These are phyloP conservation scores for Neofusicoccum sp. DNA, from an alignment of 2,329 filamentous ascomycete species.

Conservation along the genomic window DNA sequence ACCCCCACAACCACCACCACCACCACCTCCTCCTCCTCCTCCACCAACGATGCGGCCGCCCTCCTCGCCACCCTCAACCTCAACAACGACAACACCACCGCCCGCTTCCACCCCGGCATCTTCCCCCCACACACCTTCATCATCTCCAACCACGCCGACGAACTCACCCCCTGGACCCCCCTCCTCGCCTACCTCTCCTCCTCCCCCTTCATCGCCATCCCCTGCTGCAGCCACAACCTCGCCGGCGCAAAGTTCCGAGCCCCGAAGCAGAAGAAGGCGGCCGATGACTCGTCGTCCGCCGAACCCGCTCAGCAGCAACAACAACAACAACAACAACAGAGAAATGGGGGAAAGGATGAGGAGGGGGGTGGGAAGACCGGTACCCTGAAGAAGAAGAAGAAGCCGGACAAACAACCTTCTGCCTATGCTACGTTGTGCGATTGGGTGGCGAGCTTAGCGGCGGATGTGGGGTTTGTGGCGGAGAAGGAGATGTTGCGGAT, in stretches of 20 bases:
- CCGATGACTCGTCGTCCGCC: background rate
- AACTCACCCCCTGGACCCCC: slow-evolving; percentile 94
- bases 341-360: background rate
- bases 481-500: slow-evolving; percentile 88
- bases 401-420: slow-evolving; percentile 52
- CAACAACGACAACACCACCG: background rate
- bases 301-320: no score
- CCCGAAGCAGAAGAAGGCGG: slow-evolving; percentile 26
- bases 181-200: slow-evolving; percentile 73
- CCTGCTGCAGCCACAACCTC: slow-evolving; percentile 90
- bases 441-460: slow-evolving; percentile 70
- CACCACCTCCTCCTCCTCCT: background rate
- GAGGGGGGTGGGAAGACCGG: slow-evolving; percentile 28
- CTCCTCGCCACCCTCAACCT: background rate
- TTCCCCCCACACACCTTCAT: slow-evolving; percentile 81
- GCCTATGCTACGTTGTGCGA: slow-evolving; percentile 80
- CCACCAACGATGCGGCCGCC: background rate
- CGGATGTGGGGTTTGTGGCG: slow-evolving; percentile 69
- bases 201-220: slow-evolving; percentile 86
- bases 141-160: slow-evolving; percentile 94
- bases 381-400: background rate
- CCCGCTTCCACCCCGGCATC: slow-evolving; percentile 54
- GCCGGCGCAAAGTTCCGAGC: slow-evolving; percentile 73
- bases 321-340: background rate
- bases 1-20: background rate